Evolutionary conservation across 2,329 filamentous ascomycete species (phyloP), one percentile per base, ranked within the genome.

Genomic region (Hypocrella siamensis): DNA sequence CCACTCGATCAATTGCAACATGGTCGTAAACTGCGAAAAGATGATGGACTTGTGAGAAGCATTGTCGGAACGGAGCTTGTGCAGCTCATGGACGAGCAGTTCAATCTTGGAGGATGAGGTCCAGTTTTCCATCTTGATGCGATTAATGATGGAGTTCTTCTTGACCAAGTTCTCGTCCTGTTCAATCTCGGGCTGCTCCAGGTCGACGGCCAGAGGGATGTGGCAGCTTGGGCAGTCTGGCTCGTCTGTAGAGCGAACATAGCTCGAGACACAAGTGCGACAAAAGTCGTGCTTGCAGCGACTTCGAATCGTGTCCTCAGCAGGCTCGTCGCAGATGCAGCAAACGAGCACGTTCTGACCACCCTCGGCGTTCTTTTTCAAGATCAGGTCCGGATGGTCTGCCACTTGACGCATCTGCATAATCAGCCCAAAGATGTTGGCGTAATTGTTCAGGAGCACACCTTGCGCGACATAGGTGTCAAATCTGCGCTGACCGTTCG

Each of bases 361-460:
- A 32, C 81, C 82, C 42, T 85, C 75, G 3, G 69, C 70, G 39
- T 88, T 73, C 58, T 90, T 94, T 60, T 88, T 92, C 38, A 96
- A 58, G 30, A 98, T 80, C 22, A 98, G 58, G 56, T 98, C 90
- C 0, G 90, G 90, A 49, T 98, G 90, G 42, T 98, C 90, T 6
- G 90, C 85, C 17, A 94, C 83, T 58, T 98, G 90, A 34, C 90
- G 79, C 88, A 98, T 96, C 54, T 93, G 86, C 84, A 96, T 96
- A 48, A 98, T 94, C 34, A 98, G 68, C 48, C 86, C 88, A 46
- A 98, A 98, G 41, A 98, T 96, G 52, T 98, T 98, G 60, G 90
- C 90, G 44, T 96, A 96, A 51, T 94, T 93, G 63, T 96, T 85
- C 38, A 98, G 69, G 55, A 98, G 74, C 15, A 96, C 88, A 60